Percentiles rank a stretch among this genome's conserved stretches.
These are phyloP conservation scores for Pseudonitzschia pungens DNA, from an alignment of 108 stramenopile species.

Conservation along the genomic window DNA sequence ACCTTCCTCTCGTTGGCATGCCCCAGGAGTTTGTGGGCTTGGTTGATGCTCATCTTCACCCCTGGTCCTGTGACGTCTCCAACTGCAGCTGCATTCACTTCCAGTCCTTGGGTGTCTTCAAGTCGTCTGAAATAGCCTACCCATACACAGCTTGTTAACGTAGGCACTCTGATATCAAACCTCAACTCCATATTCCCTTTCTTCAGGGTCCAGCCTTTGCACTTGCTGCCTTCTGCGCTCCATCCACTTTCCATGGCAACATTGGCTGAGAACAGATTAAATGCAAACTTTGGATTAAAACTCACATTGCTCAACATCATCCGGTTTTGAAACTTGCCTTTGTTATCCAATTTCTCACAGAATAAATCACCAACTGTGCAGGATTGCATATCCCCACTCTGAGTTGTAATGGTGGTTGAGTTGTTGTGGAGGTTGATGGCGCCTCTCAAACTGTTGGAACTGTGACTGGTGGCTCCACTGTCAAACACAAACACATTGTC, in stretches of 20 bases:
- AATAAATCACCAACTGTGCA: not conserved
- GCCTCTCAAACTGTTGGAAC: not conserved
- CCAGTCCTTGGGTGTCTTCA: not conserved
- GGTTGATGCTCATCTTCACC: not conserved
- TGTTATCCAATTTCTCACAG: not conserved
- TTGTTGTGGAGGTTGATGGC: not conserved
- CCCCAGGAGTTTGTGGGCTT: not conserved
- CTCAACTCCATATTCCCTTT: not conserved
- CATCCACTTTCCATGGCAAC: not conserved
- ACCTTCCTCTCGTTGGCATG: not conserved
- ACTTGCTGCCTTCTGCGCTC: not conserved
- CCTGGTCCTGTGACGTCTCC: not conserved
- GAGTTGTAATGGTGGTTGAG: not conserved
- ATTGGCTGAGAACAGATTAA: not conserved
- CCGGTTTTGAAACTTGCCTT: not conserved
- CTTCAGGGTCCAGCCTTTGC: not conserved
- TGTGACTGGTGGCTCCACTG: not conserved
- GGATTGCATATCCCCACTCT: not conserved
- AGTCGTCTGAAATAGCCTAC: not conserved
- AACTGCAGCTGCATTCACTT: not conserved
- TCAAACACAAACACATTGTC: conserved; percentile 2
- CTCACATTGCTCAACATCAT: not conserved
- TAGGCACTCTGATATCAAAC: not conserved
- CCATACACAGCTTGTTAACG: not conserved
- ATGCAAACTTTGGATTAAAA: not conserved